A percentile compares a stretch with the other conserved stretches of the same genome.
These are phyloP conservation scores for Alternaria postmessia DNA, from an alignment of 2,329 filamentous ascomycete genomes.

Conservation along the genomic window DNA sequence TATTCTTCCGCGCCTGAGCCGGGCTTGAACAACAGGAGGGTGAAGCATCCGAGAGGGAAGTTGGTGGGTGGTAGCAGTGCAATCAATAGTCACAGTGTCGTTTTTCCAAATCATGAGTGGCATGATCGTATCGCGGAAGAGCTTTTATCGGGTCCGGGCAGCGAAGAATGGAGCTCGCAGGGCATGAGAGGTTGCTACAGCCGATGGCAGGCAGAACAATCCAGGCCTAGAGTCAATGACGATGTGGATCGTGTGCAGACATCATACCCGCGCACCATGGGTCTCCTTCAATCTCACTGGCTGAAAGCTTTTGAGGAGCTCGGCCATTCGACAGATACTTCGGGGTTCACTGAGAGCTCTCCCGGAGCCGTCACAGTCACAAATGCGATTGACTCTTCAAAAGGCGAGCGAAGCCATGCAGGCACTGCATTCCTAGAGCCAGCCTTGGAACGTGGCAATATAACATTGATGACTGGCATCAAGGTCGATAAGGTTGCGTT, in stretches of 20 bases:
- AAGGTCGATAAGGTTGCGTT: conserved; percentile 26
- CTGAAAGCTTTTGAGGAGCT: conserved; percentile 26
- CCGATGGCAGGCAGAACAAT: conserved; percentile 20
- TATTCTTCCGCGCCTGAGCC: conserved; percentile 22
- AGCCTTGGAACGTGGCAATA: conserved; percentile 25
- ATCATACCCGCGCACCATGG: conserved; percentile 21
- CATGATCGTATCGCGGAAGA: conserved; percentile 25
- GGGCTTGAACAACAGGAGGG: conserved; percentile 18
- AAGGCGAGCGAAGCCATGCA: conserved; percentile 30
- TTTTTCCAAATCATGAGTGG: conserved; percentile 29
- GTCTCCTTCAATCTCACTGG: conserved; percentile 25
- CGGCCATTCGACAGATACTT: conserved; percentile 15
- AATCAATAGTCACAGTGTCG: conserved; percentile 32
- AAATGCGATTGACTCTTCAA: conserved; percentile 27
- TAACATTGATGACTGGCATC: conserved; percentile 21
- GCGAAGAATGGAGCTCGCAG: conserved; percentile 18
- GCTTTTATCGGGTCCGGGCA: conserved; percentile 19
- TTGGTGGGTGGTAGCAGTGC: conserved; percentile 29
- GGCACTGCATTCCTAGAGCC: conserved; percentile 28
- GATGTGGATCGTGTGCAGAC: conserved; percentile 20
- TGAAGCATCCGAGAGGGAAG: conserved; percentile 30
- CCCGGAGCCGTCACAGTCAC: conserved; percentile 24
- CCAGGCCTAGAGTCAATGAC: background rate
- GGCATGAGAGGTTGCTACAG: conserved; percentile 25
- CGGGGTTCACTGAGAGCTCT: conserved; percentile 22